A percentile compares a stretch with the other conserved stretches of the same genome.
phyloP scores from a whole-genome alignment of 1,284 basidiomycete genomes.

The Agroathelia rolfsii region DNA sequence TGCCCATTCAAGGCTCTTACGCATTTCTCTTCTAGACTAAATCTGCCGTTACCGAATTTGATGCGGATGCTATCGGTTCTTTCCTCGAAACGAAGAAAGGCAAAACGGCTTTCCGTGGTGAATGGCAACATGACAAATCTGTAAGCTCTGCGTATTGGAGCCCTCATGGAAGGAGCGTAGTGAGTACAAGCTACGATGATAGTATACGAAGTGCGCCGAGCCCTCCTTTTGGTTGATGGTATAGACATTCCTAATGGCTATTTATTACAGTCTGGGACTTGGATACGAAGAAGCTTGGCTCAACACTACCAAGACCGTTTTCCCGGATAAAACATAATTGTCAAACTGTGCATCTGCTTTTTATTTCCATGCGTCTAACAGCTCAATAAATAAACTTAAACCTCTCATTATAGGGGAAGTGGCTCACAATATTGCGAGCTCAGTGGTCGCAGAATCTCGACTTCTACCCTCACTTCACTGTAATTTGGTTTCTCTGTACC shows the following conservation, averaged over 20 bases:
- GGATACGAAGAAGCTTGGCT: constrained; percentile 32
- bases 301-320: constrained; percentile 47
- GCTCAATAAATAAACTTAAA: not conserved
- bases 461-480: constrained; percentile 72
- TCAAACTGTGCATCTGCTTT: constrained; percentile 47
- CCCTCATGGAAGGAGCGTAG: constrained; percentile 59
- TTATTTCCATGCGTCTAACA: not conserved
- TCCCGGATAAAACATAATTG: constrained; percentile 57
- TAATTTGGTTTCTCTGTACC: constrained; percentile 22
- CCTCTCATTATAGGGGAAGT: constrained; percentile 46
- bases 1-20: constrained; percentile 18
- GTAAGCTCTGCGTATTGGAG: constrained; percentile 79
- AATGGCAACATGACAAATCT: constrained; percentile 62
- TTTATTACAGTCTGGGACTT: constrained; percentile 59
- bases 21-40: constrained; percentile 16
- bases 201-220: constrained; percentile 49
- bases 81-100: constrained; percentile 42
- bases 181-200: constrained; percentile 77
- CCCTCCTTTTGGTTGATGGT: constrained; percentile 3
- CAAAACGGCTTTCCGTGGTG: constrained; percentile 42
- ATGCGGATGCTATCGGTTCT: constrained; percentile 35
- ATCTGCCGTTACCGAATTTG: constrained; percentile 32
- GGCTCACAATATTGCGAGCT: constrained; percentile 66
- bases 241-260: constrained; percentile 5
- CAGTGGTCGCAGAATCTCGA: constrained; percentile 70